These are phyloP conservation scores for Colletotrichum musicola DNA, from an alignment of 2,329 filamentous ascomycete genomes.

Conservation along the genomic window DNA sequence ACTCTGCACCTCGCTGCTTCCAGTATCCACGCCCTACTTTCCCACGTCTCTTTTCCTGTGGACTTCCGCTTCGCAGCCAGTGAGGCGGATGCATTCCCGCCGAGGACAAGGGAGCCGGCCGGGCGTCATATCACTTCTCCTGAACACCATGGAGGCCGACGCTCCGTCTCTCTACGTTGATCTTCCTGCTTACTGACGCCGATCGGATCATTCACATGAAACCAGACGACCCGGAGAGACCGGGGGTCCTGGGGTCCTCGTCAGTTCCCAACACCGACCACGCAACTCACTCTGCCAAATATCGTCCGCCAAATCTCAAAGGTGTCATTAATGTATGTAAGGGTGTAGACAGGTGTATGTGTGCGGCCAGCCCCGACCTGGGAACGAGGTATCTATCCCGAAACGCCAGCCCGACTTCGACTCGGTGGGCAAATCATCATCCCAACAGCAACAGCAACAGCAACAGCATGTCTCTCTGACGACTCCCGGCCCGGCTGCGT, in stretches of 20 bases:
- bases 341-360: conserved; percentile 23
- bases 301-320: neutral
- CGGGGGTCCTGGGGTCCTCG: too few species aligned
- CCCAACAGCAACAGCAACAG: neutral
- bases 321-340: conserved; percentile 37
- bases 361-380: conserved; percentile 29
- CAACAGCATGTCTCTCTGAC: too few species aligned
- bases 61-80: neutral
- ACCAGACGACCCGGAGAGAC: too few species aligned
- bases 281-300: too few species aligned
- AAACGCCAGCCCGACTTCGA: conserved; percentile 28
- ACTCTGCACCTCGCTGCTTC: conserved; percentile 24
- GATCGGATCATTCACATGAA: neutral
- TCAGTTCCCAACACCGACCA: too few species aligned
- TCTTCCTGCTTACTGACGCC: neutral
- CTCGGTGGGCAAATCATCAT: conserved; percentile 17
- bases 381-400: conserved; percentile 37
- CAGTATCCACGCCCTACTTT: neutral
- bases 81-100: conserved; percentile 25
- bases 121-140: neutral
- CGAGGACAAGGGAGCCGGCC: neutral
- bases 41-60: neutral
- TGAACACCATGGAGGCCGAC: neutral
- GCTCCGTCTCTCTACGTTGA: conserved; percentile 8
- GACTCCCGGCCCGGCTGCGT: neutral